phyloP scores from a whole-genome alignment of 1,284 basidiomycete species.

The Schizophyllum commune region DNA sequence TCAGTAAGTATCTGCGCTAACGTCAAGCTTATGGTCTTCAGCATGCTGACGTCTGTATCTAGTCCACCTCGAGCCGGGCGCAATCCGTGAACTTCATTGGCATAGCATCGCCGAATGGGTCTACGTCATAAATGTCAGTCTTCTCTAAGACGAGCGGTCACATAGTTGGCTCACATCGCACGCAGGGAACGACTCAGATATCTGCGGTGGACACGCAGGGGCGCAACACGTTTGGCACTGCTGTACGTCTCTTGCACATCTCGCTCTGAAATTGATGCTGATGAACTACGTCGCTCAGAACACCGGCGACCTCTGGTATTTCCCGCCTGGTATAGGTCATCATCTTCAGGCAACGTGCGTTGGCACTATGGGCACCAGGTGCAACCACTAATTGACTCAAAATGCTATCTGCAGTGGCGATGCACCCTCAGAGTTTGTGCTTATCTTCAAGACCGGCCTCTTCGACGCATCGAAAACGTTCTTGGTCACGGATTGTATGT shows the following conservation, averaged over 20 bases:
- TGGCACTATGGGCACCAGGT: too few species aligned
- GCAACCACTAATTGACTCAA: too few species aligned
- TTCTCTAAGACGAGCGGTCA: too few species aligned
- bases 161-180: too few species aligned
- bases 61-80: constrained; percentile 49
- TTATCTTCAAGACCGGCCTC: constrained; percentile 44
- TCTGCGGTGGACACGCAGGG: constrained; percentile 43
- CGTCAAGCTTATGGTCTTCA: background rate
- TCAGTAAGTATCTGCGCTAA: background rate
- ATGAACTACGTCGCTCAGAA: too few species aligned
- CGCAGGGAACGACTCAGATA: constrained; percentile 32
- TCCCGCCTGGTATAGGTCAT: constrained; percentile 46
- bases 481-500: constrained; percentile 32
- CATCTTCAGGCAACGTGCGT: constrained; percentile 43
- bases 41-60: constrained; percentile 30
- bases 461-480: constrained; percentile 57
- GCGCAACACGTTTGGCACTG: constrained; percentile 35
- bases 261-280: background rate
- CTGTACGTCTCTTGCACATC: constrained; percentile 33
- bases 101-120: constrained; percentile 38
- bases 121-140: constrained; percentile 1
- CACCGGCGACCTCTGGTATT: constrained; percentile 49
- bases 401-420: constrained; percentile 27
- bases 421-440: constrained; percentile 50
- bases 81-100: constrained; percentile 57